These are phyloP conservation scores for Penicillium sp. DNA, from an alignment of 2,329 filamentous ascomycete genomes.

Conservation along the genomic window DNA sequence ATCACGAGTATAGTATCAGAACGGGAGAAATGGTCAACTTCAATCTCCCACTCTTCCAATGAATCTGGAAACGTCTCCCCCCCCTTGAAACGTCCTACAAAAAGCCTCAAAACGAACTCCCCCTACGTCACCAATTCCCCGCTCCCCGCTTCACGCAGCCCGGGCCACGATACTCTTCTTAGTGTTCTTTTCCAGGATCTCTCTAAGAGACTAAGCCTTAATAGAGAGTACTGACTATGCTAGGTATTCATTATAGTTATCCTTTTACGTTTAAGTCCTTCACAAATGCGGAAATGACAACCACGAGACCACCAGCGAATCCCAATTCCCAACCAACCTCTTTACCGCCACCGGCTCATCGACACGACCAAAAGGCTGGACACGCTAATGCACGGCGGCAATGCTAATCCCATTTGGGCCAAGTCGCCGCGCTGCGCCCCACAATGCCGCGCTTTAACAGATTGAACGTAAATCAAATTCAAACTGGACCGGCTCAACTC, in stretches of 20 bases:
- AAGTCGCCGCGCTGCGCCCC: slow-evolving; percentile 10
- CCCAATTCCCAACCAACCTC: background rate
- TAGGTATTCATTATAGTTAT: background rate
- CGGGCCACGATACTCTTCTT: slow-evolving; percentile 5
- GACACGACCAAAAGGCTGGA: background rate
- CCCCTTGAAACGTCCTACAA: background rate
- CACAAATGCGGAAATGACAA: background rate
- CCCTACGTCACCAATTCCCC: slow-evolving; percentile 8
- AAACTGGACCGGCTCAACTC: background rate
- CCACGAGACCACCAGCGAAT: background rate
- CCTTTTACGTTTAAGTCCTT: background rate
- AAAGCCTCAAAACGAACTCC: background rate
- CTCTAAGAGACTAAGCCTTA: background rate
- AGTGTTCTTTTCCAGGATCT: background rate
- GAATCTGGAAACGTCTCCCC: background rate
- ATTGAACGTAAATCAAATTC: too few species aligned
- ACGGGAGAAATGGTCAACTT: background rate
- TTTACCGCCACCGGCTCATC: slow-evolving; percentile 8
- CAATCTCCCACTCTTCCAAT: background rate
- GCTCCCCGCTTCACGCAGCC: slow-evolving; percentile 1
- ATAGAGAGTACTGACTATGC: too few species aligned
- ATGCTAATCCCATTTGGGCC: slow-evolving; percentile 3
- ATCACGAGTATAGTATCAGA: too few species aligned
- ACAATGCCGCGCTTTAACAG: background rate
- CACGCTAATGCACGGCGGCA: slow-evolving; percentile 13